Evolutionary conservation across 2,329 filamentous ascomycete genomes (phyloP).

Genomic region (Ceratocystis cubensis): DNA sequence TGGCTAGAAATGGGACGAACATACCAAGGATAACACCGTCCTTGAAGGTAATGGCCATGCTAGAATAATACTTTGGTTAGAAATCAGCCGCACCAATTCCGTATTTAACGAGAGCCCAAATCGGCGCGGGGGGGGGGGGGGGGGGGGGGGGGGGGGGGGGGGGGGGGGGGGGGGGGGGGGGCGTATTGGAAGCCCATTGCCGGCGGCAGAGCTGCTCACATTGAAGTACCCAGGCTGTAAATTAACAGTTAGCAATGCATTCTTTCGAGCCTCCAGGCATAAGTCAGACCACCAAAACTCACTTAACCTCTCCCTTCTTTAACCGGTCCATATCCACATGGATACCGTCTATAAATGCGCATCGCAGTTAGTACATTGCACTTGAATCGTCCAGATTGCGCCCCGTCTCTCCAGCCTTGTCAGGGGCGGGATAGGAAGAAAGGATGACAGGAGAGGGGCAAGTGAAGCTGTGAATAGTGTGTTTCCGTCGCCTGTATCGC

Average conservation of each 20-base stretch:
- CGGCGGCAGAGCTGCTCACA: constrained; percentile 45
- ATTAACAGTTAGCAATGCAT: constrained; percentile 28
- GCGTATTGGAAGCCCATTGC: not conserved
- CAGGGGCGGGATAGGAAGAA: constrained; percentile 9
- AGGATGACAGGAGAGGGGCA: not conserved
- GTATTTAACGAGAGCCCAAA: not conserved
- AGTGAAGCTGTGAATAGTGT: no score
- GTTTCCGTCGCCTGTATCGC: constrained; percentile 23
- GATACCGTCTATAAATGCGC: constrained; percentile 66
- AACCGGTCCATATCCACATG: constrained; percentile 97
- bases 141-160: no score
- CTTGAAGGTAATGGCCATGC: constrained; percentile 98
- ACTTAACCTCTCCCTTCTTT: constrained; percentile 99
- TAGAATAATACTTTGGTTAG: constrained; percentile 31
- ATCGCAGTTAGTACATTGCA: constrained; percentile 21
- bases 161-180: no score
- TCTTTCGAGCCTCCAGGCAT: not conserved
- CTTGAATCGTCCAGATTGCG: not conserved
- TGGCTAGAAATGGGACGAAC: constrained; percentile 23
- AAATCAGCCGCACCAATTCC: constrained; percentile 21
- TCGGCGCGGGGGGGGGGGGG: no score
- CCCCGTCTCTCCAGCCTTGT: constrained; percentile 15
- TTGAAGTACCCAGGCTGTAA: constrained; percentile 81
- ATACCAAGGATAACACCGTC: constrained; percentile 86
- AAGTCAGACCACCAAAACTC: constrained; percentile 32